Evolutionary conservation across 306 rosid species (phyloP).

Genomic region (Rosa lucieae): DNA sequence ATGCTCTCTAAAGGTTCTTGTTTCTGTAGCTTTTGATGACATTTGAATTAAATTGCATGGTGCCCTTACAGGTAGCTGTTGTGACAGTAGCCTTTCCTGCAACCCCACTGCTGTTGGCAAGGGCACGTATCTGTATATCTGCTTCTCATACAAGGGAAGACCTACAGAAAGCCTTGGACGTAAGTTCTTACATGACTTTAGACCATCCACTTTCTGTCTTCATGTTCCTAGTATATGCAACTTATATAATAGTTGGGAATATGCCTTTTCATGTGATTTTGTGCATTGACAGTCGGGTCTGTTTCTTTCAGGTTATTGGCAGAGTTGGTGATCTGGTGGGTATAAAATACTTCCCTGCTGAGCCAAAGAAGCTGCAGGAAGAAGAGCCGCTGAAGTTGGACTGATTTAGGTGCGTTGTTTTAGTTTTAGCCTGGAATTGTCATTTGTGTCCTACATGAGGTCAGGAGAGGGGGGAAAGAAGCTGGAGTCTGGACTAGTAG

Average conservation of each 20-base stretch:
- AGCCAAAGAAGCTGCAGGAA: slow-evolving; percentile 49
- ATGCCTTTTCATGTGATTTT: not conserved
- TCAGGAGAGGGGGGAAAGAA: not conserved
- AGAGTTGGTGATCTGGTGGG: slow-evolving; percentile 79
- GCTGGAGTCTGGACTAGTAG: slow-evolving; percentile 12
- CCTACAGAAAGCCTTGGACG: slow-evolving; percentile 77
- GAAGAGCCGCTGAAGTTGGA: slow-evolving; percentile 25
- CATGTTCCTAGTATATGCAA: not conserved
- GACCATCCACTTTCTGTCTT: not conserved
- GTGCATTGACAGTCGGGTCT: slow-evolving; percentile 10
- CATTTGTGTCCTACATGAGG: not conserved
- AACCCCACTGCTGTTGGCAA: slow-evolving; percentile 78
- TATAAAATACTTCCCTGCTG: slow-evolving; percentile 87
- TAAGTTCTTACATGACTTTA: slow-evolving; percentile 16
- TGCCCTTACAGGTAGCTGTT: slow-evolving; percentile 65
- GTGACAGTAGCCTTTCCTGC: slow-evolving; percentile 97
- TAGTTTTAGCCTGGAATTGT: not conserved
- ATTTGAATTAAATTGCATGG: not conserved
- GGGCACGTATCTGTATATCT: slow-evolving; percentile 93
- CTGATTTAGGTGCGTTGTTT: slow-evolving; percentile 10
- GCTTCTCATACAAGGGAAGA: slow-evolving; percentile 91
- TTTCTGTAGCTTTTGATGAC: not conserved
- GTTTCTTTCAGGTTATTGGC: slow-evolving; percentile 58
- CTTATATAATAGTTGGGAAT: not conserved
- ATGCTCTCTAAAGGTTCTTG: not conserved